phyloP scores from a whole-genome alignment of 2,329 filamentous ascomycete genomes.

The Capronia americana region DNA sequence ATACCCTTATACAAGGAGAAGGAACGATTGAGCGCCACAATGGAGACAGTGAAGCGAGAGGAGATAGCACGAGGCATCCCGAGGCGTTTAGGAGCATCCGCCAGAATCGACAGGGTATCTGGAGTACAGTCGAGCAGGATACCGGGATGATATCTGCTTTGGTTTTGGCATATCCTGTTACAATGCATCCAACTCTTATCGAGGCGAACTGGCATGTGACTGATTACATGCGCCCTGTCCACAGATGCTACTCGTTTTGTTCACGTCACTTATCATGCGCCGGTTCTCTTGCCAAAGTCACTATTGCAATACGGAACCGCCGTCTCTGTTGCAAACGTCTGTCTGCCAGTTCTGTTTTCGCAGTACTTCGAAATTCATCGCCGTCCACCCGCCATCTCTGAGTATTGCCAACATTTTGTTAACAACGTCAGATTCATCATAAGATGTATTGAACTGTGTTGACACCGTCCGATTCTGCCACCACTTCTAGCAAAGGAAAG shows the following conservation, averaged over 20 bases:
- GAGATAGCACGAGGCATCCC: not conserved
- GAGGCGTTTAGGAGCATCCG: not conserved
- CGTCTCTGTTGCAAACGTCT: not conserved
- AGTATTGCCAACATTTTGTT: not conserved
- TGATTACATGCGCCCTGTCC: not conserved
- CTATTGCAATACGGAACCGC: not conserved
- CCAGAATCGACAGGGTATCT: not conserved
- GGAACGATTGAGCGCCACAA: not conserved
- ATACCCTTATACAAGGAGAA: not conserved
- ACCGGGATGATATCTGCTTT: not conserved
- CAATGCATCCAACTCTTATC: not conserved
- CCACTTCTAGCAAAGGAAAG: not conserved
- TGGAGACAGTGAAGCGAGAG: not conserved
- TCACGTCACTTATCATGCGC: not conserved
- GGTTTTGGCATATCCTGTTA: not conserved
- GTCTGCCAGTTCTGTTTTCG: not conserved
- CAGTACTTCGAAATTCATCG: not conserved
- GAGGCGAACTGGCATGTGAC: not conserved
- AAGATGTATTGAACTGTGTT: not conserved
- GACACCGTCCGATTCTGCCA: not conserved
- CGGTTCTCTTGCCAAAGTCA: not conserved
- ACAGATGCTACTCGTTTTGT: not conserved
- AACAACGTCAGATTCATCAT: not conserved
- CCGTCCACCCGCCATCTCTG: not conserved
- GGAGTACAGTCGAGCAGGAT: not conserved